These are phyloP conservation scores for Colletotrichum tabaci DNA, from an alignment of 2,329 filamentous ascomycete genomes.

Conservation along the genomic window DNA sequence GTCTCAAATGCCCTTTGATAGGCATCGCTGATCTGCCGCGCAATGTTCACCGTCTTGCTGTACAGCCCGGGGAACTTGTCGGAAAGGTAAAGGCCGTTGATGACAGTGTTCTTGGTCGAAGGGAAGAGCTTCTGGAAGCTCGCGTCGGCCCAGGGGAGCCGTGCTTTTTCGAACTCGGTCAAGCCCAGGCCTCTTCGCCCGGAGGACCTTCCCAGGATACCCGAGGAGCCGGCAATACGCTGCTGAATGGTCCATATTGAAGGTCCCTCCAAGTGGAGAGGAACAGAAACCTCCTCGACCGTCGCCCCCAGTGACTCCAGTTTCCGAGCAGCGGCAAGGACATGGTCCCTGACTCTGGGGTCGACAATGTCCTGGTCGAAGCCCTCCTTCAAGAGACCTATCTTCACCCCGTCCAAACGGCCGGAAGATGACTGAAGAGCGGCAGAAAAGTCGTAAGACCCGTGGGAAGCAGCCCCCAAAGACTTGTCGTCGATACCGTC, in stretches of 20 bases:
- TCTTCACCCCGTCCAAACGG: constrained; percentile 51
- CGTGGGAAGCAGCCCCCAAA: constrained; percentile 50
- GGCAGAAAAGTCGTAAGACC: constrained; percentile 47
- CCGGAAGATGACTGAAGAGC: constrained; percentile 43
- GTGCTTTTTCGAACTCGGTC: constrained; percentile 64
- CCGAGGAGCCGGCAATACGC: constrained; percentile 59
- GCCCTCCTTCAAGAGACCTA: constrained; percentile 63
- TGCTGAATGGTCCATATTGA: constrained; percentile 66
- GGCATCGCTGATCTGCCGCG: constrained; percentile 60
- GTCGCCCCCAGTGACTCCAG: constrained; percentile 63
- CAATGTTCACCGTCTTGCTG: constrained; percentile 65
- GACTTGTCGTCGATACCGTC: constrained; percentile 65
- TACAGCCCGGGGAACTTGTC: constrained; percentile 62
- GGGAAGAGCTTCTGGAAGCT: constrained; percentile 67
- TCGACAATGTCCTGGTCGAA: constrained; percentile 57
- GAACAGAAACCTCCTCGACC: constrained; percentile 66
- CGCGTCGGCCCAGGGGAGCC: constrained; percentile 61
- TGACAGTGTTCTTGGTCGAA: constrained; percentile 68
- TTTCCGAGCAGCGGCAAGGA: constrained; percentile 57
- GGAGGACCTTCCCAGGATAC: constrained; percentile 59
- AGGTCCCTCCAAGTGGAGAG: constrained; percentile 62
- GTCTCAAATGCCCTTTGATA: constrained; percentile 58
- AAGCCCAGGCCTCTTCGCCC: constrained; percentile 65
- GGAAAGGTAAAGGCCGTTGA: constrained; percentile 65
- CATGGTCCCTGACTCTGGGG: constrained; percentile 56